Evolutionary conservation across 441 rosid species (phyloP), one percentile per base, ranked within the genome.

Genomic region (Kokia cookei): DNA sequence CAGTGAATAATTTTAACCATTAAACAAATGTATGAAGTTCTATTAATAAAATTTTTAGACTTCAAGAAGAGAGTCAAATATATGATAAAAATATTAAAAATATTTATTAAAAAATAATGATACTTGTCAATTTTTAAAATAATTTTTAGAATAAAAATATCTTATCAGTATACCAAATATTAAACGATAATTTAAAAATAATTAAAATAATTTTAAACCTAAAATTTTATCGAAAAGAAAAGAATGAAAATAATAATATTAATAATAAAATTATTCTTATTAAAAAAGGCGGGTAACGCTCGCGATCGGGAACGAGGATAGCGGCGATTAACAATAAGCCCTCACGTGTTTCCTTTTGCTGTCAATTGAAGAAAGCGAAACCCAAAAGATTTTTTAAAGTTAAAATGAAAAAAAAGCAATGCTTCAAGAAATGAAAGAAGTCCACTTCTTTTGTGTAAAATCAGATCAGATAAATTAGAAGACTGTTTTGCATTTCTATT

Each of bases 391-490:
- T 40, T 40, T 40, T 40, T 7, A 40, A 40, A 40, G 43, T 40
- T 40, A 32, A 32, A 48, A 13, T 1, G 2, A 12, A 51, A 71
- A 22, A 29, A 57, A 22, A 2, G 57, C 55, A 71, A 40, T 58
- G 43, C 42, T 42, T 24, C 59, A 69, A 24, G 15, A 58, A 50
- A 47, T n/a, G 42, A 55, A 61, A 54, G 65, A 50, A 69, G 55
- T 12, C 63, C 15, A 60, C 65, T 50, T 14, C 7, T 9, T 17
- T 11, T 45, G 2, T 72, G 58, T 42, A 51, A 73, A 69, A 35
- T 50, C 79, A 72, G 42, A 61, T 75, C 72, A 9, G 71, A 78
- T 73, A 63, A 65, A 60, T 75, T 17, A 60, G 65, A 66, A 47
- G 27, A 78, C 45, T 9, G 62, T 29, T 53, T 11, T 58, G 10